These are phyloP conservation scores for Stephanodiscus minutulus DNA, from an alignment of 108 stramenopile species.

Conservation along the genomic window DNA sequence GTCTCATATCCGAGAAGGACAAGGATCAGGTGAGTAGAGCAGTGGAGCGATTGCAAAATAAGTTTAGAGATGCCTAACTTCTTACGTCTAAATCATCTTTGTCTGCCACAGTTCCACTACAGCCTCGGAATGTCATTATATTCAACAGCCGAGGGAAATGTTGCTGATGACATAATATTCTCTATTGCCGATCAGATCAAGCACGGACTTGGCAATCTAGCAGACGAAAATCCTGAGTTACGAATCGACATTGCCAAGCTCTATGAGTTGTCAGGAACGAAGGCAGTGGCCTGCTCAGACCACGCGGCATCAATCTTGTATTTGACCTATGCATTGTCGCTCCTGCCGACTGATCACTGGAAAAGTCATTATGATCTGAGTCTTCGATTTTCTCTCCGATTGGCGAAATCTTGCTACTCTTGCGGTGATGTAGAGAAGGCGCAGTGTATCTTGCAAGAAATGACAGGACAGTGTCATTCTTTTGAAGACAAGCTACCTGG, in stretches of 20 bases:
- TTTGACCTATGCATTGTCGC: constrained; percentile 1
- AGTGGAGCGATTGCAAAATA: no score
- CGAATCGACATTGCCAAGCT: no score
- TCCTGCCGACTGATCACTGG: constrained; percentile 19
- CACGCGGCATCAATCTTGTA: constrained; percentile 29
- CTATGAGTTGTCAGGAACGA: constrained; percentile 22
- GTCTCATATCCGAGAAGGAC: no score
- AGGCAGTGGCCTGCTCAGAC: constrained; percentile 33
- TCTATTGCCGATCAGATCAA: constrained; percentile 33
- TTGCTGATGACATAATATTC: constrained; percentile 1
- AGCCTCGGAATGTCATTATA: no score
- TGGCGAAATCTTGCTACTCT: no score
- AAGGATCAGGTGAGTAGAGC: no score
- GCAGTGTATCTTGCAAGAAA: constrained; percentile 2
- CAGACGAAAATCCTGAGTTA: constrained; percentile 1
- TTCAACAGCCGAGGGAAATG: no score
- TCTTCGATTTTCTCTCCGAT: no score
- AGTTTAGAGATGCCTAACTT: no score
- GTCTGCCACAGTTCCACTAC: no score
- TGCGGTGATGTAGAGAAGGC: constrained; percentile 22
- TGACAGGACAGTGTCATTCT: constrained; percentile 16
- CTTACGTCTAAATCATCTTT: no score
- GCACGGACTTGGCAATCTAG: not conserved
- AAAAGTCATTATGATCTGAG: constrained; percentile 15
- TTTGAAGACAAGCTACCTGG: no score